Evolutionary conservation across 2,329 filamentous ascomycete genomes (phyloP), one percentile per base, ranked within the genome.

Genomic region (Ilyonectria sp.): DNA sequence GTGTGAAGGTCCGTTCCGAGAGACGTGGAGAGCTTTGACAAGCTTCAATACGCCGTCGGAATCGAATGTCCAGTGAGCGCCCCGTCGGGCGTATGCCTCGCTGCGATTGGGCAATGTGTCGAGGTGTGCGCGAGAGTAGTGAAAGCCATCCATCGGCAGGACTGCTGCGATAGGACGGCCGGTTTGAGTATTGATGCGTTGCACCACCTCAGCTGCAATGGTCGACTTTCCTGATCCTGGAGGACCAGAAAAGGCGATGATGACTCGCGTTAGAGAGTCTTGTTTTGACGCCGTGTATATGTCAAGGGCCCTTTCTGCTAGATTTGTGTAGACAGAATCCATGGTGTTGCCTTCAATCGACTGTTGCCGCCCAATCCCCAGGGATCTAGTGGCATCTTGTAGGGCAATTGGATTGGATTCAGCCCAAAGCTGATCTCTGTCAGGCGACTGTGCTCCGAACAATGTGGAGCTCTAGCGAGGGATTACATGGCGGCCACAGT

Each of bases 141-240:
- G 63, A 15, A 65, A 65, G 9, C 63, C 57, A 21, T 65, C 56
- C 50, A 60, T 65, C 1, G 63, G 57, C 5, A 60, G 57, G 11
- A 60, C 57, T 8, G n/a, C 26, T 4, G 56, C 63, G 2, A 33
- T 33, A 5, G 15, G 43, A 35, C 29, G 50, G 10, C 8, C 17
- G 17, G 56, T 19, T 50, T 65, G 46, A 29, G 63, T 11, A 43
- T 65, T 60, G 50, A 65, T 55, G 23, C 56, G 62, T 8, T 40
- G 43, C 10, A 60, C 56, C 17, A 56, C 62, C 31, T 65, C 56
- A n/a, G 56, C 56, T 9, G 62, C 62, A 33, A 60, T 26, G n/a
- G 56, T 65, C 2, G 62, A 50, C 21, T 65, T 65, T 31, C 62
- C 62, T 10, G 62, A 65, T 29, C 56, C 62, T 3, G 62, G 62